Evolutionary conservation across 768 basidiomycete genomes (phyloP), one percentile per base, ranked within the genome.

Genomic region (Pleurotus tuber-regium): DNA sequence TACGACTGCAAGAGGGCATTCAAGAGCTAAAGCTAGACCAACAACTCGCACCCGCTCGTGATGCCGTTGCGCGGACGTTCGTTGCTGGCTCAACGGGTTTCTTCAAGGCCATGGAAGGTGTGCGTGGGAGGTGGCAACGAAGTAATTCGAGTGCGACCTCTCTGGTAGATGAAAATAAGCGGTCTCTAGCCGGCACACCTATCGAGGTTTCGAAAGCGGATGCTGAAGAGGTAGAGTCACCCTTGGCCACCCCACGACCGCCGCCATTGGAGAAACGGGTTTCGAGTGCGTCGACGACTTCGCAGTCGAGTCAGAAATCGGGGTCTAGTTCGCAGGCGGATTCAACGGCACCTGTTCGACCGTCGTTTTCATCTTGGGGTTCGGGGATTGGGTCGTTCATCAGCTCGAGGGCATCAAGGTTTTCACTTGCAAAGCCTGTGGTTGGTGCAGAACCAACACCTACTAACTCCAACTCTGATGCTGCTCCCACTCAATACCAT

Each of bases 21-120:
- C 93, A 97, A 63, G 96, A 98, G 24, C 78, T 99, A 46, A 92
- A 89, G 64, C 68, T 98, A 3, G 91, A 97, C 26, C 89, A 97
- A 66, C 92, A 94, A 59, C 80, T 97, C n/a, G 93, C 86, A 4
- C 93, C 96, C 1, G 88, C 94, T 1, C 81, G 92, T 6, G 94
- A 98, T 66, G 97, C 89, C 2, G 83, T 97, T 36, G 80, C 85
- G 6, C 78, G 85, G 26, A 93, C 92, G 0, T 59, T 94, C 41
- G 79, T 76, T 0, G 79, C 75, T 5, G 86, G 92, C 21, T 89
- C 92, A 2, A 78, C 87, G 12, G 86, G 79, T 56, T 84, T 97
- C 58, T 86, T 95, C 71, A 92, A 88, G 59, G 93, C 93, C 1
- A 85, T 97, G 5, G 92, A 94, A 61, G 92, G 92, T 31, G 89